phyloP scores from a whole-genome alignment of 2,329 filamentous ascomycete species.

The Calonectria hawksworthii region DNA sequence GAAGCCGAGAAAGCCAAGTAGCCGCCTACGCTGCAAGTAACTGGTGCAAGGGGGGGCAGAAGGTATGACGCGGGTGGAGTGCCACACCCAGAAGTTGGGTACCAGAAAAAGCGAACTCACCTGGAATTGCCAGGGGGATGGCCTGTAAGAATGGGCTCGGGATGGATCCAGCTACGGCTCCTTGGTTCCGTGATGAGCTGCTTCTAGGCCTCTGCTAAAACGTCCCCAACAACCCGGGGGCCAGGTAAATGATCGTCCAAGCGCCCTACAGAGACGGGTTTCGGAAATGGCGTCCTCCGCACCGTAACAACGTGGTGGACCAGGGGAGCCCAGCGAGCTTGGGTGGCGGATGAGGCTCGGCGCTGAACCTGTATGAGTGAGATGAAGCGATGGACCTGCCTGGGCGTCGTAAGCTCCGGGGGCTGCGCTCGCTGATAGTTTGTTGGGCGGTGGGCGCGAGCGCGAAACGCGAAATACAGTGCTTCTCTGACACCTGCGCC shows the following conservation, averaged over 20 bases:
- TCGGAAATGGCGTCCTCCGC: conserved; percentile 16
- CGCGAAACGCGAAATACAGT: conserved; percentile 22
- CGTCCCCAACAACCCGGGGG: conserved; percentile 20
- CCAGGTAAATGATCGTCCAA: conserved; percentile 16
- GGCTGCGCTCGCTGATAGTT: conserved; percentile 17
- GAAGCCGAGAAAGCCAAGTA: conserved; percentile 19
- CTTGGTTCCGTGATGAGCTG: conserved; percentile 9
- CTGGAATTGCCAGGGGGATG: not conserved
- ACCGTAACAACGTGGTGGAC: conserved; percentile 11
- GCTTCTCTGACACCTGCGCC: conserved; percentile 21
- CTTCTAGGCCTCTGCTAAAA: not conserved
- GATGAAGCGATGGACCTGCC: not conserved
- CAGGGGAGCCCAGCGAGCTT: conserved; percentile 20
- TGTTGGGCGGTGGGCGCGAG: conserved; percentile 24
- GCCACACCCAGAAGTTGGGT: conserved; percentile 11
- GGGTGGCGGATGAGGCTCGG: conserved; percentile 31
- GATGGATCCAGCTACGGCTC: not conserved
- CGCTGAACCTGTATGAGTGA: conserved; percentile 11
- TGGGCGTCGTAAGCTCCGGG: conserved; percentile 26
- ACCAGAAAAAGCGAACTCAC: conserved; percentile 16
- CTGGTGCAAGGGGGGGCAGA: not conserved
- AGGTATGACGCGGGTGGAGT: conserved; percentile 23
- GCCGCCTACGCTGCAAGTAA: conserved; percentile 2
- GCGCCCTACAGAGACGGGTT: conserved; percentile 17
- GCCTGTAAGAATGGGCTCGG: conserved; percentile 2